A percentile compares a stretch with the other conserved stretches of the same genome.
phyloP scores from a whole-genome alignment of 768 basidiomycete genomes.

The Sporobolomyces phaffii region DNA sequence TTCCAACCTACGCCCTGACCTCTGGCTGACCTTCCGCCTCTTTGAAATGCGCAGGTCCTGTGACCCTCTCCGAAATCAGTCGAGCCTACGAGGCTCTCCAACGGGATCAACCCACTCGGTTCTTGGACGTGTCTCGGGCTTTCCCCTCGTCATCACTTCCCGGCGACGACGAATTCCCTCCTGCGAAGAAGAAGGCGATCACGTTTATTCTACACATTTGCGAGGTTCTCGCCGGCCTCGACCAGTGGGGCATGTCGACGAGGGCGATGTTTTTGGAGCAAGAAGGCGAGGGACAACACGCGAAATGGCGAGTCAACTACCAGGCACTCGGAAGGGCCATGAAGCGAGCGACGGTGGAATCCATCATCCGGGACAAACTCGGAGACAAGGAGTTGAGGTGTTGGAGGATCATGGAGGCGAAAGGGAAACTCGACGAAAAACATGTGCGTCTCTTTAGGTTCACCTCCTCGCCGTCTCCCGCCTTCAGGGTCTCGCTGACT shows the following conservation, averaged over 20 bases:
- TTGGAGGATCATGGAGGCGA: constrained; percentile 66
- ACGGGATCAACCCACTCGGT: background rate
- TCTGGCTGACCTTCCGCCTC: background rate
- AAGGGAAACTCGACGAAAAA: constrained; percentile 90
- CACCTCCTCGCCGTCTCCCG: background rate
- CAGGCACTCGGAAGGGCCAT: constrained; percentile 63
- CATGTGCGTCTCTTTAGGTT: constrained; percentile 54
- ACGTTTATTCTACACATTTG: constrained; percentile 28
- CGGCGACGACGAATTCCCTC: constrained; percentile 18
- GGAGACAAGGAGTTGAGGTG: constrained; percentile 78
- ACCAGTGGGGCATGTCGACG: constrained; percentile 21
- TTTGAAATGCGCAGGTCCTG: constrained; percentile 37
- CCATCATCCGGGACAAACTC: constrained; percentile 71
- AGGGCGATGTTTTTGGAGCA: constrained; percentile 22
- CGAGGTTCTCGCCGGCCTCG: constrained; percentile 27
- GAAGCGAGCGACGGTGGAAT: constrained; percentile 65
- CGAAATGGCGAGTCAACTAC: constrained; percentile 56
- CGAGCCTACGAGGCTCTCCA: constrained; percentile 28
- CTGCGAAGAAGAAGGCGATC: background rate
- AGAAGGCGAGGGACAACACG: constrained; percentile 22
- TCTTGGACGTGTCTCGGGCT: constrained; percentile 28
- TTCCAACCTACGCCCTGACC: background rate
- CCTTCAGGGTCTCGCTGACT: background rate
- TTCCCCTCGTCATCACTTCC: constrained; percentile 8
- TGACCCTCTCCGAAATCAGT: constrained; percentile 40